Percentiles rank a stretch among this genome's conserved stretches.
These are phyloP conservation scores for Daldinia caldariorum DNA, from an alignment of 495 filamentous ascomycete species.

Conservation along the genomic window DNA sequence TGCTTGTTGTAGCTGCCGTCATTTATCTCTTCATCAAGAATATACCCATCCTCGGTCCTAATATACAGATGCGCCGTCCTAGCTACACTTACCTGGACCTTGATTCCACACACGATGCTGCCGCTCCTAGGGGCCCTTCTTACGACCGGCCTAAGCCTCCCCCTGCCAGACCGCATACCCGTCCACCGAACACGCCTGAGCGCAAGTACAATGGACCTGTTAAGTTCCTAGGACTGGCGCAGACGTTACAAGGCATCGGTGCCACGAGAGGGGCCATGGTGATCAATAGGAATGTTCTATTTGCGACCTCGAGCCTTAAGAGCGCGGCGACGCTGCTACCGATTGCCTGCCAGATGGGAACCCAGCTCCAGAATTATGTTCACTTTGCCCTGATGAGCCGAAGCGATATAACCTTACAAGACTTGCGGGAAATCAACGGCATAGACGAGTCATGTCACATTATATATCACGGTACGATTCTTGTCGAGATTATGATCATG, in stretches of 20 bases:
- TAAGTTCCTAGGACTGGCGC: constrained; percentile 50
- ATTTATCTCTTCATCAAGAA: constrained; percentile 58
- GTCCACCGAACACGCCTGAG: constrained; percentile 19
- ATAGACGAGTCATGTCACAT: constrained; percentile 63
- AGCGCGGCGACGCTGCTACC: constrained; percentile 66
- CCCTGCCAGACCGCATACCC: constrained; percentile 16
- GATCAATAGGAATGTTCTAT: constrained; percentile 66
- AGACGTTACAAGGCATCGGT: constrained; percentile 52
- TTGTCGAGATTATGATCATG: background rate
- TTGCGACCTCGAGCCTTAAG: constrained; percentile 65
- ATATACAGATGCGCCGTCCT: constrained; percentile 34
- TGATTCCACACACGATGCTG: constrained; percentile 15
- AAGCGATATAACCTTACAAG: constrained; percentile 61
- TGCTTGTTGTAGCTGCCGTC: constrained; percentile 43
- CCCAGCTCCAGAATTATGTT: constrained; percentile 64
- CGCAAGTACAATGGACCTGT: constrained; percentile 54
- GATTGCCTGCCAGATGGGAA: constrained; percentile 69
- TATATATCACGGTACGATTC: constrained; percentile 63
- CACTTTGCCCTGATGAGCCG: constrained; percentile 68
- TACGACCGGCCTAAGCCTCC: constrained; percentile 16
- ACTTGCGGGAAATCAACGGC: constrained; percentile 66
- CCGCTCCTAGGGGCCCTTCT: constrained; percentile 28
- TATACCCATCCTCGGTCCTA: constrained; percentile 50
- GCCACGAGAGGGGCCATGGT: constrained; percentile 49
- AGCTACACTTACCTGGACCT: constrained; percentile 23